phyloP scores from a whole-genome alignment of 2,329 filamentous ascomycete species.

The Elsinoe ampelina region DNA sequence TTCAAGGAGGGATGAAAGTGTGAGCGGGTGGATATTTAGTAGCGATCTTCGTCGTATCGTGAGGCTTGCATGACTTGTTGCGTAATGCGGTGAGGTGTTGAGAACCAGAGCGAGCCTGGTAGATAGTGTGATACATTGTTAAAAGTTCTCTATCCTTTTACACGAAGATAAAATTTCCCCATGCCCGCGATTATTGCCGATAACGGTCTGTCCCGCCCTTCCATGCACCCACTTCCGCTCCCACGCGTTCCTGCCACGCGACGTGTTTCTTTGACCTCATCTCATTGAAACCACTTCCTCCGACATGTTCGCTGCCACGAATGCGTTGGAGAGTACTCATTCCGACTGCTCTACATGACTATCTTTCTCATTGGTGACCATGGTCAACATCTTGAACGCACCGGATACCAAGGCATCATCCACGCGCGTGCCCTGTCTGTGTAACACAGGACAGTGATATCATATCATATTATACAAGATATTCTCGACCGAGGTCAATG shows the following conservation, averaged over 20 bases:
- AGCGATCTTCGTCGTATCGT: background rate
- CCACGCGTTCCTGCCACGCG: background rate
- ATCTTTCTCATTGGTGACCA: background rate
- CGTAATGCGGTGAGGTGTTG: background rate
- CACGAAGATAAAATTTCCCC: constrained; percentile 2
- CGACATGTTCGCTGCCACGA: too few species aligned
- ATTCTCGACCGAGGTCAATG: too few species aligned
- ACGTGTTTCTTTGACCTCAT: background rate
- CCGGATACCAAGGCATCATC: too few species aligned
- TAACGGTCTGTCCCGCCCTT: background rate
- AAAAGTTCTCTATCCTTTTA: background rate
- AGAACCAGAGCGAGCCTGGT: background rate
- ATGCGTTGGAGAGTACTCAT: too few species aligned
- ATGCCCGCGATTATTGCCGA: background rate
- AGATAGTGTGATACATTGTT: constrained; percentile 1
- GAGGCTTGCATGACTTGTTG: background rate
- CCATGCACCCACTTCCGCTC: background rate
- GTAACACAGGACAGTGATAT: too few species aligned
- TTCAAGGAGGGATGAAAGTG: background rate
- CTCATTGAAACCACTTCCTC: background rate
- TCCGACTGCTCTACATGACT: background rate
- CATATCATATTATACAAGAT: too few species aligned
- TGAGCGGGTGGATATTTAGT: background rate
- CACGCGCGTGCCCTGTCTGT: too few species aligned
- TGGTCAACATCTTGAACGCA: too few species aligned